These are phyloP conservation scores for Trypanosoma lewisi DNA, from an alignment of 208 protist species.

Conservation along the genomic window DNA sequence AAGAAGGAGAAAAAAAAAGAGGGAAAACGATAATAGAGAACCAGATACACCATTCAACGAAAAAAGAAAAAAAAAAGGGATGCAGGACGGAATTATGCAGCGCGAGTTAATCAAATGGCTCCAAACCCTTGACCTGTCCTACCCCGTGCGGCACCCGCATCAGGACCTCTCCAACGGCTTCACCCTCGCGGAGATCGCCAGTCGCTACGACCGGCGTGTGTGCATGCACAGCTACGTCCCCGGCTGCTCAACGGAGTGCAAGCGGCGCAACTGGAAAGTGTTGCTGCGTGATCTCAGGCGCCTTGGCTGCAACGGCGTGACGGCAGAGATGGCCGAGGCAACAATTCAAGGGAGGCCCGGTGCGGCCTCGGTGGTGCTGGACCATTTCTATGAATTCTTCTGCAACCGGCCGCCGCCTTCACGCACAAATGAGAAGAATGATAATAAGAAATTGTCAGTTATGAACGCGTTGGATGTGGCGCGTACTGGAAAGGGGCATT, in stretches of 20 bases:
- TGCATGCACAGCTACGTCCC: slow-evolving; percentile 84
- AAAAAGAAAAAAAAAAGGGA: too few relatives aligned
- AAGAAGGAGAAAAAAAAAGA: too few relatives aligned
- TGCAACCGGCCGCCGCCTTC: slow-evolving; percentile 39
- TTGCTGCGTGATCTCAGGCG: slow-evolving; percentile 50
- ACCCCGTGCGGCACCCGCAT: slow-evolving; percentile 87
- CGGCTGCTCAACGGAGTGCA: slow-evolving; percentile 66
- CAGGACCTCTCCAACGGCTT: slow-evolving; percentile 95
- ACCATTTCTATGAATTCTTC: slow-evolving; percentile 83
- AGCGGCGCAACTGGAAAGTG: slow-evolving; percentile 89
- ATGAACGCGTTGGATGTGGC: not conserved
- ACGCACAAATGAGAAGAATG: not conserved
- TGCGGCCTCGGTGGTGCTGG: slow-evolving; percentile 55
- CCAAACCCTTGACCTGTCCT: slow-evolving; percentile 92
- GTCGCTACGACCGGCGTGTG: slow-evolving; percentile 77
- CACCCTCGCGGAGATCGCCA: slow-evolving; percentile 92
- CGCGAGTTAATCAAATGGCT: slow-evolving; percentile 95
- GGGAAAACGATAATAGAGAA: too few relatives aligned
- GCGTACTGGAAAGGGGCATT: not conserved
- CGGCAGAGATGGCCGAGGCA: slow-evolving; percentile 48
- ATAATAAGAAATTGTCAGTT: not conserved
- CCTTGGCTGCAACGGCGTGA: slow-evolving; percentile 49
- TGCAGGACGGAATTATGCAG: slow-evolving; percentile 47
- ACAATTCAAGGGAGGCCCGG: slow-evolving; percentile 57
- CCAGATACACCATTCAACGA: too few relatives aligned